A percentile compares a stretch with the other conserved stretches of the same genome.
Evolutionary conservation across 768 basidiomycete species (phyloP).

Genomic region (Phlebiopsis flavidoalba): DNA sequence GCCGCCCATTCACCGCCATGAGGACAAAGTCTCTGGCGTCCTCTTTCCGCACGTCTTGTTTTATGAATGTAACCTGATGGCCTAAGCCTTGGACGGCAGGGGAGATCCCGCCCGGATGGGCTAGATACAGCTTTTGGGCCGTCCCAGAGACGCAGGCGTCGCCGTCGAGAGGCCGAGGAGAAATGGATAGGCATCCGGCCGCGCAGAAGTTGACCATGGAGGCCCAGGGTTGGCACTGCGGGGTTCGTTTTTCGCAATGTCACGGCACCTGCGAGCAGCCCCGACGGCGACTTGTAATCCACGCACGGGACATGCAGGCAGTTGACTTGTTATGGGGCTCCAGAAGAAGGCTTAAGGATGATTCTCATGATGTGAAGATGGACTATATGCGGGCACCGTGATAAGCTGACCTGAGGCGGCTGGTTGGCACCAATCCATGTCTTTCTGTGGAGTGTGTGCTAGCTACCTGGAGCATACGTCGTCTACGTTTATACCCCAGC

Average conservation of each 20-base stretch:
- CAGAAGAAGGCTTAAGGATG: no score
- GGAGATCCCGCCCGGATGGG: neutral
- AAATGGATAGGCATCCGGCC: no score
- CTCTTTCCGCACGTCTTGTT: neutral
- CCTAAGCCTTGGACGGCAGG: neutral
- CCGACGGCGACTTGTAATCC: no score
- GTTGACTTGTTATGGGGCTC: no score
- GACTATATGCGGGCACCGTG: no score
- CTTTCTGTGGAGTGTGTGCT: no score
- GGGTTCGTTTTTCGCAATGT: neutral
- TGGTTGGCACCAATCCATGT: no score
- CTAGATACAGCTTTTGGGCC: neutral
- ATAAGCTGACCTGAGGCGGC: no score
- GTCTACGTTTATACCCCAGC: no score
- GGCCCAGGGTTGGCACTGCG: neutral
- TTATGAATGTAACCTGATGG: neutral
- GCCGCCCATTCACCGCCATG: neutral
- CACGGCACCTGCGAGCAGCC: conserved; percentile 1
- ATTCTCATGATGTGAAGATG: no score
- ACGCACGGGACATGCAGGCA: no score
- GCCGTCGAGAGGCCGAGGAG: neutral
- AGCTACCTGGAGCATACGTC: no score
- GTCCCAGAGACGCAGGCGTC: neutral
- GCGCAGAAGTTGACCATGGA: neutral
- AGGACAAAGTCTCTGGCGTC: neutral